Evolutionary conservation across 2,329 filamentous ascomycete genomes (phyloP).

Genomic region (Pseudogymnoascus sp.): DNA sequence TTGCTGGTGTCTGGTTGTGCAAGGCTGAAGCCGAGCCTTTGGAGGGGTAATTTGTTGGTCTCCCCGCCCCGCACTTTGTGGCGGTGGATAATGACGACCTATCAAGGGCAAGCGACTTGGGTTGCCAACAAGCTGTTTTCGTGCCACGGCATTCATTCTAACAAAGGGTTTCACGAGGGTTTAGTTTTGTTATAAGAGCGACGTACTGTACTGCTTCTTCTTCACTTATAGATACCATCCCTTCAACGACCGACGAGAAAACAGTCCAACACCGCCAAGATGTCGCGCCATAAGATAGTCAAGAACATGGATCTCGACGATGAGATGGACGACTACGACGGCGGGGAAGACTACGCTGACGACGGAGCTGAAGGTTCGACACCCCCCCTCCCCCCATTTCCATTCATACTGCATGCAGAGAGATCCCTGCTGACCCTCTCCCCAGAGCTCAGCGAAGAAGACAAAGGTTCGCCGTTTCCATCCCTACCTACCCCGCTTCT

Average conservation of each 20-base stretch:
- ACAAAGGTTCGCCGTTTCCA: conserved; percentile 22
- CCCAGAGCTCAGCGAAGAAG: conserved; percentile 29
- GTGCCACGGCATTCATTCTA: background rate
- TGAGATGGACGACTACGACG: conserved; percentile 46
- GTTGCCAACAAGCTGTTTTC: background rate
- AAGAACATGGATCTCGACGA: conserved; percentile 36
- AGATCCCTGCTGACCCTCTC: conserved; percentile 9
- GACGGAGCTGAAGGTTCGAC: conserved; percentile 32
- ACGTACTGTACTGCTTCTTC: background rate
- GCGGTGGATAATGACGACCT: conserved; percentile 6
- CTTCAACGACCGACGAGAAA: background rate
- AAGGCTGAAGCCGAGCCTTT: conserved; percentile 7
- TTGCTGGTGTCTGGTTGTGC: background rate
- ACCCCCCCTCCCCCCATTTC: background rate
- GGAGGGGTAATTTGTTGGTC: conserved; percentile 5
- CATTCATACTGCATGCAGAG: conserved; percentile 7
- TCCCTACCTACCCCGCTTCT: conserved; percentile 5
- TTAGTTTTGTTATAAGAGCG: background rate
- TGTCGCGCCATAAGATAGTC: conserved; percentile 34
- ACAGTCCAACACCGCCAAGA: conserved; percentile 16
- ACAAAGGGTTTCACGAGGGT: background rate
- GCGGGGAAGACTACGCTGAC: conserved; percentile 37
- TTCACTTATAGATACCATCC: background rate
- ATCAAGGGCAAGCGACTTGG: conserved; percentile 7
- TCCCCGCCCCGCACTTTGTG: conserved; percentile 3